Conservation (phyloP, 495 filamentous ascomycete species). For the Elasticomyces elasticus region DNA sequence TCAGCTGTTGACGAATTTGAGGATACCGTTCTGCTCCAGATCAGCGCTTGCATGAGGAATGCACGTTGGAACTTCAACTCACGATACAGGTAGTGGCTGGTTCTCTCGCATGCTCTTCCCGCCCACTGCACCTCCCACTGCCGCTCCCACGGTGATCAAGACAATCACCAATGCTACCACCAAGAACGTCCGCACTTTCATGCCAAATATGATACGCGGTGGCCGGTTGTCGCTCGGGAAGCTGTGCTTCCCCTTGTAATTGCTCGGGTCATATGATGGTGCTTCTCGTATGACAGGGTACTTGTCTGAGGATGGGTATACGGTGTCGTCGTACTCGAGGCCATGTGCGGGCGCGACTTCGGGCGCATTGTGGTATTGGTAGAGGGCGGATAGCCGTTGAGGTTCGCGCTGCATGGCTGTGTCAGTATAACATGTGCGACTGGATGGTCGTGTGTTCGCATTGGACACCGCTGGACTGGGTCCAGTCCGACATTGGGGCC, state of each 20-base stretch:
- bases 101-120: conserved; percentile 11
- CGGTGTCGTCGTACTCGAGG: conserved; percentile 22
- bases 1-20: background rate
- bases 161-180: conserved; percentile 15
- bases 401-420: conserved; percentile 10
- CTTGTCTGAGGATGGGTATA: conserved; percentile 21
- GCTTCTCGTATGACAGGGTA: conserved; percentile 17
- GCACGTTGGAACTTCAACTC: background rate
- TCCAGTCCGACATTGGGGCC: background rate
- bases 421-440: background rate
- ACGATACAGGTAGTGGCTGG: conserved; percentile 1
- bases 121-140: conserved; percentile 20
- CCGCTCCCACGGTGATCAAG: conserved; percentile 17
- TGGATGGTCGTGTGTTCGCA: background rate
- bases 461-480: background rate
- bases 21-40: background rate
- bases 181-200: conserved; percentile 22
- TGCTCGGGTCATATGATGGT: conserved; percentile 11
- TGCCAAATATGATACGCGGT: conserved; percentile 21
- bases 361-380: conserved; percentile 24
- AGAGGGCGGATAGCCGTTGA: conserved; percentile 20
- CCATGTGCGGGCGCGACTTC: conserved; percentile 23
- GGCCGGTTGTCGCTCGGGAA: conserved; percentile 17
- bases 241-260: conserved; percentile 21
- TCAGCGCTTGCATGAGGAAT: conserved; percentile 15